phyloP scores from a whole-genome alignment of 306 rosid species.

The Castanopsis chinensis region DNA sequence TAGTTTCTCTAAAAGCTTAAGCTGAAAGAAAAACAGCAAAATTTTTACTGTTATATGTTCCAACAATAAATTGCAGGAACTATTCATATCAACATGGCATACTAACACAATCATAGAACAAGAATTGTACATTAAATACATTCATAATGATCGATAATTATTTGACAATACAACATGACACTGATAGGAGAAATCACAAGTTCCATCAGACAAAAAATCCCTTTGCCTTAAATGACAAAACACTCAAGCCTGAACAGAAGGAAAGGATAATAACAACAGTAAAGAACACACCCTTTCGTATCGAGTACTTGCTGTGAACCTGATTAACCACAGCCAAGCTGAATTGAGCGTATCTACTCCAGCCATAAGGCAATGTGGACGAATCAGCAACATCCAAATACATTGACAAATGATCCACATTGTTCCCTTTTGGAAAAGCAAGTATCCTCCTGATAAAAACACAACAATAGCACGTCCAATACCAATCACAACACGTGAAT shows the following conservation, averaged over 20 bases:
- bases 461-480: constrained; percentile 15
- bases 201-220: background rate
- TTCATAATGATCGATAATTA: background rate
- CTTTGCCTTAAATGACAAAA: background rate
- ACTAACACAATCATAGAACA: background rate
- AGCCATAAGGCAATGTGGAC: constrained; percentile 35
- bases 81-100: background rate
- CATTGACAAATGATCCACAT: constrained; percentile 67
- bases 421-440: constrained; percentile 87
- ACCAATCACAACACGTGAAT: background rate
- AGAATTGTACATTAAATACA: background rate
- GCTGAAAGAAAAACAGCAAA: background rate
- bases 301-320: constrained; percentile 62
- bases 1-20: background rate
- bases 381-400: constrained; percentile 75
- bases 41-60: background rate
- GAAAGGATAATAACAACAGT: background rate
- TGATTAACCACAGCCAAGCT: constrained; percentile 73
- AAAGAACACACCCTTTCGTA: constrained; percentile 68
- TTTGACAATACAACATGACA: background rate
- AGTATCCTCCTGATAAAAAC: constrained; percentile 55
- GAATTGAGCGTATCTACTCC: constrained; percentile 53
- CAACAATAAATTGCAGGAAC: background rate
- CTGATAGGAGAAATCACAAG: background rate
- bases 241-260: background rate